These are phyloP conservation scores for Candida wancherniae DNA, from an alignment of 805 yeast genomes.

Conservation along the genomic window DNA sequence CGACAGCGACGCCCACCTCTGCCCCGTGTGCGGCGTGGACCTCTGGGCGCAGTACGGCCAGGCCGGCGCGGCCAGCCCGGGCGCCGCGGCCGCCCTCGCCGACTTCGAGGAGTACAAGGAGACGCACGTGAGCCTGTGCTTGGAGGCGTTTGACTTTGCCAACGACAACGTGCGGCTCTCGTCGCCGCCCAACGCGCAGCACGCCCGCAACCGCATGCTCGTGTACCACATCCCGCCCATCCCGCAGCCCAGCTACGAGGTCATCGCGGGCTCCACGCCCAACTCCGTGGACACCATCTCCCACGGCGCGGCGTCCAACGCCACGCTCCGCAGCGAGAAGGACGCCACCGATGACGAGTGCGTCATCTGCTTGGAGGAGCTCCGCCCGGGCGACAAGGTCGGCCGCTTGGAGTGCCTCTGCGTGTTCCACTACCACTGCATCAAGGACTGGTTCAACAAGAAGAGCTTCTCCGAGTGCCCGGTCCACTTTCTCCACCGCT, in stretches of 20 bases:
- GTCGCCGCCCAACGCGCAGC: constrained; percentile 22
- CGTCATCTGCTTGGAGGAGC: constrained; percentile 88
- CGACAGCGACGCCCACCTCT: constrained; percentile 27
- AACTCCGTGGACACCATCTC: background rate
- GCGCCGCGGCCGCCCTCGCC: constrained; percentile 10
- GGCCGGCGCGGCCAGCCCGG: constrained; percentile 10
- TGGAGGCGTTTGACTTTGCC: constrained; percentile 65
- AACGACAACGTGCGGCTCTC: constrained; percentile 46
- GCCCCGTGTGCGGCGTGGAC: constrained; percentile 40
- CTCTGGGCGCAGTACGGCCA: constrained; percentile 23
- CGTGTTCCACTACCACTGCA: constrained; percentile 88
- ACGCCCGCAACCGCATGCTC: constrained; percentile 71
- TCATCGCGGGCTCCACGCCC: constrained; percentile 19
- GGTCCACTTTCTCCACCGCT: constrained; percentile 51
- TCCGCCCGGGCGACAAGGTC: constrained; percentile 79
- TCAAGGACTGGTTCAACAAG: constrained; percentile 83
- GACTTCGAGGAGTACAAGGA: constrained; percentile 45
- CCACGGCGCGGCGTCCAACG: constrained; percentile 2
- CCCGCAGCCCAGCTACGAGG: constrained; percentile 35
- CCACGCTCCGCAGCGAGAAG: constrained; percentile 13
- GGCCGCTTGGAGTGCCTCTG: constrained; percentile 93
- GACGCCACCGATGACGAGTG: constrained; percentile 61
- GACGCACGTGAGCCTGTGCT: constrained; percentile 66
- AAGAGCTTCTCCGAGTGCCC: constrained; percentile 88
- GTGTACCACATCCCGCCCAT: constrained; percentile 60